These are phyloP conservation scores for Cyberlindnera xylosilytica DNA, from an alignment of 805 yeast species.

Conservation along the genomic window DNA sequence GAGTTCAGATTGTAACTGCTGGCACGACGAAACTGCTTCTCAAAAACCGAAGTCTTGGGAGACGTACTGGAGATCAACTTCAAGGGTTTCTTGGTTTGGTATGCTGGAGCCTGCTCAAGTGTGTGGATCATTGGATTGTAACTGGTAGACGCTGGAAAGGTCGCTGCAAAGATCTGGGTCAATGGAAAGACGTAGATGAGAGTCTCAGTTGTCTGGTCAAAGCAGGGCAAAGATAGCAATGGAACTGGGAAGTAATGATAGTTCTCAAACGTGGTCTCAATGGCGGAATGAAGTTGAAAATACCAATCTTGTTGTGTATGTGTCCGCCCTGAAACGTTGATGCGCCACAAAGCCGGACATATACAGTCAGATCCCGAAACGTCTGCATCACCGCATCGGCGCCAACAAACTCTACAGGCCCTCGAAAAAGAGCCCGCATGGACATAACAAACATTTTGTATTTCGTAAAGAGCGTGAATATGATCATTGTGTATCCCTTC, in stretches of 20 bases:
- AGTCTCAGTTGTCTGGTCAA: not conserved
- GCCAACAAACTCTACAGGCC: no score
- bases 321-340: no score
- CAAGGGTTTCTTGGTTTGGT: constrained; percentile 11
- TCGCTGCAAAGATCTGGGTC: no score
- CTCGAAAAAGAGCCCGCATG: no score
- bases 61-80: constrained; percentile 12
- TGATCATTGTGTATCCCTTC: not conserved
- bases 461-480: not conserved
- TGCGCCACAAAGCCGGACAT: no score
- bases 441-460: not conserved
- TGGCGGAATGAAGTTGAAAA: no score
- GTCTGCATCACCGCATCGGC: no score
- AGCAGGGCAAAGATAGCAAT: not conserved
- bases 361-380: no score
- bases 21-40: constrained; percentile 18
- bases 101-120: not conserved
- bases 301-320: no score
- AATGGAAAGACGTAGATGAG: not conserved
- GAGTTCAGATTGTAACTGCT: not conserved
- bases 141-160: no score
- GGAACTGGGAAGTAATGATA: not conserved
- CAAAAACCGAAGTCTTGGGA: constrained; percentile 22
- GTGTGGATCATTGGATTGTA: not conserved
- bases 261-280: not conserved